phyloP scores from a whole-genome alignment of 768 basidiomycete species.

The Cystobasidium tubakii region DNA sequence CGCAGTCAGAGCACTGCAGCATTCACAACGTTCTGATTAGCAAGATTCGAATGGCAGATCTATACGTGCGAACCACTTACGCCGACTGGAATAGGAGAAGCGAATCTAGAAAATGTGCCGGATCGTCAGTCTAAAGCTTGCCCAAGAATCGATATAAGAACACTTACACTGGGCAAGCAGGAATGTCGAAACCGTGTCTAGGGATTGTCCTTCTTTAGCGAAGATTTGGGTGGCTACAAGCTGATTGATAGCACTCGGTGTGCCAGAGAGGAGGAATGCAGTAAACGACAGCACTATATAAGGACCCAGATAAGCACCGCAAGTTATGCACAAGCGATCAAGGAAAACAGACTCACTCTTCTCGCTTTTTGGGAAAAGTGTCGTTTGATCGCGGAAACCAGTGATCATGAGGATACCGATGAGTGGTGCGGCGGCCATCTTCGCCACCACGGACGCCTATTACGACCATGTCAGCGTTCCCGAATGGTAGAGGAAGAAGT shows the following conservation, averaged over 20 bases:
- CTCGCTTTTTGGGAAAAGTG: slow-evolving; percentile 27
- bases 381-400: slow-evolving; percentile 15
- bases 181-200: slow-evolving; percentile 31
- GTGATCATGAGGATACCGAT: slow-evolving; percentile 32
- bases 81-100: slow-evolving; percentile 25
- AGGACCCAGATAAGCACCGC: neutral
- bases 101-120: neutral
- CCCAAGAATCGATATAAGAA: neutral
- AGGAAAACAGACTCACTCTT: slow-evolving; percentile 9
- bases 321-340: neutral
- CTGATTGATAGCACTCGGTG: slow-evolving; percentile 35
- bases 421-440: slow-evolving; percentile 21
- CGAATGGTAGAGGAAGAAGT: neutral
- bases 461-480: neutral
- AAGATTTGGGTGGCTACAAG: slow-evolving; percentile 32
- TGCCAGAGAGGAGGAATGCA: slow-evolving; percentile 32
- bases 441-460: slow-evolving; percentile 24
- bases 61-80: no score
- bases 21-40: neutral
- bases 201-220: slow-evolving; percentile 13
- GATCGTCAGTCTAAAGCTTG: neutral
- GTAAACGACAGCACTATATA: slow-evolving; percentile 29
- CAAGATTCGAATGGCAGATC: neutral
- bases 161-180: slow-evolving; percentile 35
- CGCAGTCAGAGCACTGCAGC: slow-evolving; percentile 20